Conservation (phyloP, 2,329 filamentous ascomycete species). For the Stachybotrys elegans region DNA sequence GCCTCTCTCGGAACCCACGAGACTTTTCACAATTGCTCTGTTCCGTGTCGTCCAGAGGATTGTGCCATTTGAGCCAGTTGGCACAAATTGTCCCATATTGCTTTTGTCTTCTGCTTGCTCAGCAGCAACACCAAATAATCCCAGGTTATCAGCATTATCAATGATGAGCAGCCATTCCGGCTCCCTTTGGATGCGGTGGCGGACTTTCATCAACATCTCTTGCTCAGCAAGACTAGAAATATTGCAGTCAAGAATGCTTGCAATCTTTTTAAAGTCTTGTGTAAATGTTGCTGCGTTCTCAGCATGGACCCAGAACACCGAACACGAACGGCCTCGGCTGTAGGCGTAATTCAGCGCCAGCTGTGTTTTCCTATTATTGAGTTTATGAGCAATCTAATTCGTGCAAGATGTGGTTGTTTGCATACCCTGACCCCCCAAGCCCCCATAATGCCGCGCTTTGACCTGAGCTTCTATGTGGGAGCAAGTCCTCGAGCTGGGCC, state of each 20-base stretch:
- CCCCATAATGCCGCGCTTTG: constrained; percentile 11
- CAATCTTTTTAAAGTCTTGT: constrained; percentile 24
- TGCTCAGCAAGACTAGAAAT: constrained; percentile 10
- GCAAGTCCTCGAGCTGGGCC: constrained; percentile 4
- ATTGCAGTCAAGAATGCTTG: constrained; percentile 15
- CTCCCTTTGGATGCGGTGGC: constrained; percentile 11
- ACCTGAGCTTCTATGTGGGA: background rate
- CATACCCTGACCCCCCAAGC: constrained; percentile 11
- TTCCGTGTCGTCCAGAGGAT: constrained; percentile 28
- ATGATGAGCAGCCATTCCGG: constrained; percentile 23
- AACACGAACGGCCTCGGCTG: constrained; percentile 15
- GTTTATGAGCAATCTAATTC: background rate
- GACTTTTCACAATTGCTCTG: constrained; percentile 15
- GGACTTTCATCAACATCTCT: constrained; percentile 14
- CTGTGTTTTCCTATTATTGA: constrained; percentile 27
- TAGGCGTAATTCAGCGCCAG: constrained; percentile 31
- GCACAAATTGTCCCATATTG: constrained; percentile 14
- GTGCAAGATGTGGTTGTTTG: background rate
- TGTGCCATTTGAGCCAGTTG: constrained; percentile 16
- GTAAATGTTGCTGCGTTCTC: constrained; percentile 24
- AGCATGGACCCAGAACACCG: constrained; percentile 32
- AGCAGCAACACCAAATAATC: constrained; percentile 16
- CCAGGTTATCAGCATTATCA: constrained; percentile 27
- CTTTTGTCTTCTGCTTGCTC: background rate
- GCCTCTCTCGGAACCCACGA: constrained; percentile 15